Conservation (phyloP, 2,329 filamentous ascomycete genomes). For the Atkinsonella texensis region DNA sequence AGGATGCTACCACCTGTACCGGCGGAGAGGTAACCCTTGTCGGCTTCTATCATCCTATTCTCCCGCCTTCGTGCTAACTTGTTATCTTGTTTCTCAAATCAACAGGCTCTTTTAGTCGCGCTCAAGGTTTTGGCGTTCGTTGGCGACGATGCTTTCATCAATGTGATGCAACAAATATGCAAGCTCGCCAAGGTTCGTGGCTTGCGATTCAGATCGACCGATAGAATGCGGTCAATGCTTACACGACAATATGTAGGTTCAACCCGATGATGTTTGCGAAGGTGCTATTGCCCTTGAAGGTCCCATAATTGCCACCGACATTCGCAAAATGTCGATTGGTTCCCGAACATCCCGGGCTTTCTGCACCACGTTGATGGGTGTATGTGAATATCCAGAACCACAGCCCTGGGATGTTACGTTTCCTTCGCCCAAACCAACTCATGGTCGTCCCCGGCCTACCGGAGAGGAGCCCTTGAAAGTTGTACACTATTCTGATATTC, state of each 20-base stretch:
- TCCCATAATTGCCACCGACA: constrained; percentile 36
- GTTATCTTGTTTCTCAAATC: background rate
- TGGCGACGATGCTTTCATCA: constrained; percentile 29
- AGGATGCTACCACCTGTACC: constrained; percentile 13
- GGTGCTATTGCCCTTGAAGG: constrained; percentile 40
- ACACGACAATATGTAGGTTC: constrained; percentile 19
- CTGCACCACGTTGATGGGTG: constrained; percentile 40
- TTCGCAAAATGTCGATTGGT: constrained; percentile 34
- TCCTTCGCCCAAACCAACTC: constrained; percentile 27
- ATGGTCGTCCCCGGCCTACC: constrained; percentile 27
- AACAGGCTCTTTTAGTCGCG: constrained; percentile 15
- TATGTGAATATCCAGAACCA: constrained; percentile 37
- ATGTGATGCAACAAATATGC: constrained; percentile 19
- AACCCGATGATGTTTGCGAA: constrained; percentile 43
- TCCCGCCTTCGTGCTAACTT: background rate
- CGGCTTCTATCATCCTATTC: background rate
- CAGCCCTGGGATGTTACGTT: constrained; percentile 30
- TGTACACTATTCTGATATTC: constrained; percentile 49
- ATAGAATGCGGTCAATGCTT: background rate
- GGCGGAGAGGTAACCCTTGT: constrained; percentile 14
- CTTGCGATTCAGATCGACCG: background rate
- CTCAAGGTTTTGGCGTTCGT: constrained; percentile 31
- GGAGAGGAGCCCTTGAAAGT: constrained; percentile 36
- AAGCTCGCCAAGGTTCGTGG: constrained; percentile 19
- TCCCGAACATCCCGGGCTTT: constrained; percentile 39